phyloP scores from a whole-genome alignment of 192 early-diverging fungal species.

The Backusella liffmaniae region DNA sequence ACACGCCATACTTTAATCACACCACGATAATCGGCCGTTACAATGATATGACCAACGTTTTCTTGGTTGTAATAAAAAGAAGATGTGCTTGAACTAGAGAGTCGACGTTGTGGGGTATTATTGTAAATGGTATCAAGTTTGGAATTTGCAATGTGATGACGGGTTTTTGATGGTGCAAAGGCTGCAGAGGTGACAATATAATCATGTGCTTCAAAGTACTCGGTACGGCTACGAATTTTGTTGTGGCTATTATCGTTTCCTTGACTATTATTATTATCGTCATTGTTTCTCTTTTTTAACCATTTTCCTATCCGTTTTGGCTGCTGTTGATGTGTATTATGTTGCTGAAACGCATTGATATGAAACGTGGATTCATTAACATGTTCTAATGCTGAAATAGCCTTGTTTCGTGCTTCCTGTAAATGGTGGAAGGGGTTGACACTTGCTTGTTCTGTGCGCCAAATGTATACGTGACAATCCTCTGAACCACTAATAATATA shows the following conservation, averaged over 20 bases:
- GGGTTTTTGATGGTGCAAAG: slow-evolving; percentile 58
- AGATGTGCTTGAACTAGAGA: background rate
- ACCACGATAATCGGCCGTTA: slow-evolving; percentile 60
- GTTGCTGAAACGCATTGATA: background rate
- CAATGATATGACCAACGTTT: slow-evolving; percentile 52
- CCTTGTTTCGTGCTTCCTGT: slow-evolving; percentile 10
- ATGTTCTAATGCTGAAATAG: slow-evolving; percentile 14
- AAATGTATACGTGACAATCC: slow-evolving; percentile 72
- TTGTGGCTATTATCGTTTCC: background rate
- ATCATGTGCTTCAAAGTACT: slow-evolving; percentile 47
- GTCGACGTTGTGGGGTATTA: slow-evolving; percentile 23
- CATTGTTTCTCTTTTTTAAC: slow-evolving; percentile 17
- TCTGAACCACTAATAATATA: slow-evolving; percentile 83
- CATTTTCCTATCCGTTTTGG: slow-evolving; percentile 13
- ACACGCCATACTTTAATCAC: slow-evolving; percentile 64
- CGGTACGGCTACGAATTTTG: slow-evolving; percentile 19
- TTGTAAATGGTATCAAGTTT: slow-evolving; percentile 39
- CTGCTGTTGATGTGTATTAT: background rate
- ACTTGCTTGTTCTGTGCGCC: slow-evolving; percentile 41
- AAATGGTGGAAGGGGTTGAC: slow-evolving; percentile 12
- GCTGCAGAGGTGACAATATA: slow-evolving; percentile 55
- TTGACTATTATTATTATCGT: background rate
- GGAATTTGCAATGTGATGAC: slow-evolving; percentile 54
- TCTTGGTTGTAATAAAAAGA: background rate
- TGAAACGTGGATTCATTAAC: slow-evolving; percentile 5